Base-by-base conservation (phyloP, 2,329 filamentous ascomycete species). In the Diaporthe sp. region DNA sequence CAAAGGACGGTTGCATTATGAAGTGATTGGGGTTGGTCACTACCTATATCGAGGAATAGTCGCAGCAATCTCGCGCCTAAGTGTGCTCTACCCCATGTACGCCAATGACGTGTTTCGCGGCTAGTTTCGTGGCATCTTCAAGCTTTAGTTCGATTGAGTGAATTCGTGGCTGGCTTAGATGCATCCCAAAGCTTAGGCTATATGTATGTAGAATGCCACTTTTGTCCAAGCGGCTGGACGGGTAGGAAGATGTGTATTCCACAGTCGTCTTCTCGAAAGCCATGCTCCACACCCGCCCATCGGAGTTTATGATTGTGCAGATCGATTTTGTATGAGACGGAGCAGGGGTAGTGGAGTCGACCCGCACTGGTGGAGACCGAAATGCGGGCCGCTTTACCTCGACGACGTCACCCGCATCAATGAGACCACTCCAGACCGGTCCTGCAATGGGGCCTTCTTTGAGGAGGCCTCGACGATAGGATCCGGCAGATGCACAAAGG, bases 241-340 rank as follows among this genome's bases (percentile, higher is more conserved):
- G 5, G 28, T 5, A 22, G 17, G 31, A 22, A 22, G 31, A 37
- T 19, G 1, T 22, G 28, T 13, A 22, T 58, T 58, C 15, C 55
- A 58, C 44, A 22, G 44, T 34, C 10, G 13, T 22, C 19, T 12
- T 49, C 19, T 25, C 4, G 10, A 44, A 28, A 19, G 19, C 37
- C 58, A 39, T 44, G 39, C 25, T 37, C 28, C 44, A 67, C 10
- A n/a, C 25, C 22, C 10, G 15, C 25, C 31, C 7, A 12, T 34
- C 34, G 42, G 31, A 10, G 28, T 49, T 46, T 46, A 34, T 19
- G n/a, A 65, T 67, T 17, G 31, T 67, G 44, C 28, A 34, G 19
- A 67, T 67, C 61, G 44, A 67, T 67, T 34, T 67, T 49, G 28
- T 51, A 53, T 68, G 65, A 68, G 65, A 68, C 31, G 31, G 46